These are phyloP conservation scores for Sherardia arvensis DNA, from an alignment of 257 asterid genomes.

Conservation along the genomic window DNA sequence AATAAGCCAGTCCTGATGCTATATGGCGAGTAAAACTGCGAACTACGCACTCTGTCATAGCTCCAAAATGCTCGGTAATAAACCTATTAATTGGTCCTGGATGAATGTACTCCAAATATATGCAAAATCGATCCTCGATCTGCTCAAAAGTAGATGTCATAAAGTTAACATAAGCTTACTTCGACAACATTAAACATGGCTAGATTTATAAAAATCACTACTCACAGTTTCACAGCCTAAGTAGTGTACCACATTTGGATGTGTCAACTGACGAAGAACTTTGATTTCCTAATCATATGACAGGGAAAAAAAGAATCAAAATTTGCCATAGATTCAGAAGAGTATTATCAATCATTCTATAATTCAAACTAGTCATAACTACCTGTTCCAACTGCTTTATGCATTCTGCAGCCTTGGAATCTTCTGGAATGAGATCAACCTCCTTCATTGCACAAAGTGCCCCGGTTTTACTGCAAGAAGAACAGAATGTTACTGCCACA, in stretches of 20 bases:
- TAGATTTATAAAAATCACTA: constrained; percentile 3
- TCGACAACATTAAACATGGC: constrained; percentile 1
- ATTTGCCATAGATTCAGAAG: neutral
- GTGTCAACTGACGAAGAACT: constrained; percentile 61
- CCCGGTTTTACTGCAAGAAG: constrained; percentile 67
- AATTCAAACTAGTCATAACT: constrained; percentile 7
- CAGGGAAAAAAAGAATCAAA: constrained; percentile 16
- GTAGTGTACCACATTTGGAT: constrained; percentile 78
- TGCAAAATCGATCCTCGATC: constrained; percentile 84
- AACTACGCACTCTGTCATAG: constrained; percentile 74
- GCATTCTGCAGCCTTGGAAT: constrained; percentile 59
- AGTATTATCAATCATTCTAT: neutral
- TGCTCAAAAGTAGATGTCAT: constrained; percentile 19
- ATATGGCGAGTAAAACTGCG: constrained; percentile 89
- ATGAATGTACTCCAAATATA: constrained; percentile 89
- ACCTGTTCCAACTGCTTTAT: constrained; percentile 85
- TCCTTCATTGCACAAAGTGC: constrained; percentile 87
- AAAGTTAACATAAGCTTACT: constrained; percentile 7
- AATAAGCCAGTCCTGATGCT: constrained; percentile 76
- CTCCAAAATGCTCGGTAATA: constrained; percentile 59
- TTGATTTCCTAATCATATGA: constrained; percentile 54
- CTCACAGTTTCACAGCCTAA: constrained; percentile 77
- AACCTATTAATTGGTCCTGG: constrained; percentile 78
- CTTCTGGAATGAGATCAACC: constrained; percentile 67
- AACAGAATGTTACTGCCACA: constrained; percentile 1